These are phyloP conservation scores for Candida montana DNA, from an alignment of 805 yeast genomes.

Conservation along the genomic window DNA sequence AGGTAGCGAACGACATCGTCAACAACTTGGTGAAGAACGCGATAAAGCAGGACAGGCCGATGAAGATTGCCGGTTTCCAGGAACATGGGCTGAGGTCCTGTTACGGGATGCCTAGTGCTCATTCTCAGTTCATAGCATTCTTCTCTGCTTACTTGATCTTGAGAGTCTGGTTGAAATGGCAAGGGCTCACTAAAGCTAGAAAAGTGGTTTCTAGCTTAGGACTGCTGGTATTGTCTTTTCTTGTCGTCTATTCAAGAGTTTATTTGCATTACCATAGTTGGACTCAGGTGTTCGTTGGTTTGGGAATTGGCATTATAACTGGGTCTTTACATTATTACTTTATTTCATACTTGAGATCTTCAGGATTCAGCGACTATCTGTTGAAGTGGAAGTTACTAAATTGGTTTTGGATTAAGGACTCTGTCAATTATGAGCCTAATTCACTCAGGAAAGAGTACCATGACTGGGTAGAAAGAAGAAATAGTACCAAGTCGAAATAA, in stretches of 20 bases:
- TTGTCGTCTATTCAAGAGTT: conserved; percentile 66
- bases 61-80: conserved; percentile 31
- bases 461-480: conserved; percentile 26
- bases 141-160: conserved; percentile 54
- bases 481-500: conserved; percentile 1
- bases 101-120: conserved; percentile 97
- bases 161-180: conserved; percentile 38
- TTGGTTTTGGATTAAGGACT: conserved; percentile 52
- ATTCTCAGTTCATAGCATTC: conserved; percentile 92
- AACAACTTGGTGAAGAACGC: conserved; percentile 63
- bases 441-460: conserved; percentile 44
- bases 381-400: conserved; percentile 52
- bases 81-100: conserved; percentile 44
- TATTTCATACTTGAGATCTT: conserved; percentile 51
- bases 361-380: conserved; percentile 64
- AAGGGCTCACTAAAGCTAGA: conserved; percentile 26
- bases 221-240: conserved; percentile 25
- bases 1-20: conserved; percentile 65
- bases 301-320: conserved; percentile 50
- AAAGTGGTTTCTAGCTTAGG: conserved; percentile 28
- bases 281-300: conserved; percentile 73
- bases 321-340: conserved; percentile 56
- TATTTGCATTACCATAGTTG: conserved; percentile 72
- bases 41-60: conserved; percentile 72
- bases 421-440: conserved; percentile 44